phyloP scores from a whole-genome alignment of 2,329 filamentous ascomycete genomes.

The Westerdykella ornata region DNA sequence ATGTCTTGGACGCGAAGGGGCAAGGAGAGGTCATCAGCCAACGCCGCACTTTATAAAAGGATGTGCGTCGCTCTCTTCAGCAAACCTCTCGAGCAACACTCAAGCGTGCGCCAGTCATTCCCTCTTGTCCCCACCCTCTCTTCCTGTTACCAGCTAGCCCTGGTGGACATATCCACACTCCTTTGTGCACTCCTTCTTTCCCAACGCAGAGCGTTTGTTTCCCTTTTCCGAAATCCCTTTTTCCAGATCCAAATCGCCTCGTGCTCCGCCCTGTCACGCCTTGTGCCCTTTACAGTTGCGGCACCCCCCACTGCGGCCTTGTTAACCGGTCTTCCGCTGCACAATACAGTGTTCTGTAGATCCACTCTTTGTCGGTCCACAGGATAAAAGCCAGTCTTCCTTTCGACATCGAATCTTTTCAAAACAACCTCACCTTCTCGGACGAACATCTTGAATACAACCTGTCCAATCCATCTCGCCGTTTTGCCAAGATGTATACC shows the following conservation, averaged over 20 bases:
- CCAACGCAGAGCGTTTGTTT: conserved; percentile 28
- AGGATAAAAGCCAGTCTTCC: conserved; percentile 5
- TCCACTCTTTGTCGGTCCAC: conserved; percentile 2
- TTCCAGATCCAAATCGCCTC: conserved; percentile 8
- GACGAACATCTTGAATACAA: conserved; percentile 3
- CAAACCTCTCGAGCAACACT: too few species aligned
- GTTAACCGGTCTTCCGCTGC: conserved; percentile 2
- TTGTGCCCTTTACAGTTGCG: conserved; percentile 3
- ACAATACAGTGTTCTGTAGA: conserved; percentile 1
- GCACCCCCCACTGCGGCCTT: conserved; percentile 4
- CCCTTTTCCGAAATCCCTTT: conserved; percentile 17
- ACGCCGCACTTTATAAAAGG: not conserved
- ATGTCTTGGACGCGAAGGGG: not conserved
- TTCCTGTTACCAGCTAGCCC: conserved; percentile 28
- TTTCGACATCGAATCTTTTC: conserved; percentile 6
- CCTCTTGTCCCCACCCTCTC: conserved; percentile 6
- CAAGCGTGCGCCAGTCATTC: conserved; percentile 13
- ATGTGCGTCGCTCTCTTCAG: not conserved
- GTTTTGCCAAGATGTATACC: conserved; percentile 17
- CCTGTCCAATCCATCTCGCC: not conserved
- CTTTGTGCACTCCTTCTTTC: conserved; percentile 21
- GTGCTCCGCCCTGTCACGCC: not conserved
- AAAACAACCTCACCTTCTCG: conserved; percentile 1
- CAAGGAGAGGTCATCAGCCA: not conserved
- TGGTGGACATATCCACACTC: conserved; percentile 25